Evolutionary conservation across 805 yeast species (phyloP).

Genomic region (Metschnikowia baotianmanensis): DNA sequence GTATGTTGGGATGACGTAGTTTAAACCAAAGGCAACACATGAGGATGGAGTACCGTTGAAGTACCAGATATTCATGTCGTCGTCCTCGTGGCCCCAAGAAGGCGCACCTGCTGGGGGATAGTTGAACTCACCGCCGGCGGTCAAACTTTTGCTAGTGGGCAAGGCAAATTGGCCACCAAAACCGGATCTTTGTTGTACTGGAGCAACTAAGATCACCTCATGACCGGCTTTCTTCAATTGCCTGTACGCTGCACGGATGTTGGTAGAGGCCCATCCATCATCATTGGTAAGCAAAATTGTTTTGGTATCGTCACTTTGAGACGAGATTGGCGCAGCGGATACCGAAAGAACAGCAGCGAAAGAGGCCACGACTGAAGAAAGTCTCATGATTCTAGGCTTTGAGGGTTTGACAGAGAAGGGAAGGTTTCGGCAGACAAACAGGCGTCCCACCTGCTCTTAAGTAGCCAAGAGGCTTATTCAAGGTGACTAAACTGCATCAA

Average conservation of each 20-base stretch:
- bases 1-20: conserved; percentile 23
- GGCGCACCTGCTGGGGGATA: conserved; percentile 49
- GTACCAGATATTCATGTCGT: conserved; percentile 33
- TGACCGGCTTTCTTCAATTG: conserved; percentile 28
- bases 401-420: not conserved
- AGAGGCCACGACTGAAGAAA: conserved; percentile 12
- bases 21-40: conserved; percentile 27
- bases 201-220: conserved; percentile 21
- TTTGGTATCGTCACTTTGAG: conserved; percentile 23
- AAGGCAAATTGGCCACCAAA: conserved; percentile 45
- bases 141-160: conserved; percentile 38
- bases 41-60: conserved; percentile 30
- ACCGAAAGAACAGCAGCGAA: conserved; percentile 20
- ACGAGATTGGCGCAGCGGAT: conserved; percentile 24
- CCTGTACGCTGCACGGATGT: conserved; percentile 54
- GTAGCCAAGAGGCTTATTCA: not conserved
- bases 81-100: conserved; percentile 52
- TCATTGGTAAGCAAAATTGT: conserved; percentile 53
- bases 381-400: conserved; percentile 3
- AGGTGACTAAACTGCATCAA: not conserved
- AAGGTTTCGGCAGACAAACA: not conserved
- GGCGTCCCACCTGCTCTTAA: not conserved
- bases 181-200: conserved; percentile 22
- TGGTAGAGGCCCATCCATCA: conserved; percentile 56
- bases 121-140: conserved; percentile 46